These are phyloP conservation scores for Thelonectria olida DNA, from an alignment of 2,329 filamentous ascomycete genomes.

Conservation along the genomic window DNA sequence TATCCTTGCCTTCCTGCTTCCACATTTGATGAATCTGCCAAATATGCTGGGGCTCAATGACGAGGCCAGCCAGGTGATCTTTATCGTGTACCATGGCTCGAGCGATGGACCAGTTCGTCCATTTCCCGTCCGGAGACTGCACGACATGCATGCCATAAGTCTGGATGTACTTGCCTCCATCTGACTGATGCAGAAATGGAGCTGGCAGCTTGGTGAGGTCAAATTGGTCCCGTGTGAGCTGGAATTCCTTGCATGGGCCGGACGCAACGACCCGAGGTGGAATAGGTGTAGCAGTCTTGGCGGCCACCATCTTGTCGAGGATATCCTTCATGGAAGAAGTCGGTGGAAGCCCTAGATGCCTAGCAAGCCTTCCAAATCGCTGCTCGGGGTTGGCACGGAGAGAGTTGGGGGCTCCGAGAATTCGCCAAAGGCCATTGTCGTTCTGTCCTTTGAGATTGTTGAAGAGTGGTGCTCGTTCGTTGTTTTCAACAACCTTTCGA, in stretches of 20 bases:
- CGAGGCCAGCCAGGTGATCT: constrained; percentile 51
- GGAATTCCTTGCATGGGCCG: constrained; percentile 30
- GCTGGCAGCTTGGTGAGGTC: constrained; percentile 51
- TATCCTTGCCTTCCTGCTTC: constrained; percentile 53
- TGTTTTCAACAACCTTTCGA: constrained; percentile 54
- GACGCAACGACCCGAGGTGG: constrained; percentile 43
- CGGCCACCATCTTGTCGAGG: constrained; percentile 51
- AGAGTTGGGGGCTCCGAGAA: constrained; percentile 56
- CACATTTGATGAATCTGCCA: constrained; percentile 58
- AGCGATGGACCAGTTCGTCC: constrained; percentile 59
- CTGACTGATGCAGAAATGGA: constrained; percentile 53
- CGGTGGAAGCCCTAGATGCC: constrained; percentile 50
- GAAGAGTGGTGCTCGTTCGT: constrained; percentile 59
- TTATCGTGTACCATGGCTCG: constrained; percentile 58
- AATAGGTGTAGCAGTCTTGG: constrained; percentile 44
- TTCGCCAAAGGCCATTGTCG: constrained; percentile 52
- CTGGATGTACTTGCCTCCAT: constrained; percentile 61
- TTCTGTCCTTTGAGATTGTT: constrained; percentile 58
- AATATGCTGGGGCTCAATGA: constrained; percentile 57
- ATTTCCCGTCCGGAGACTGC: constrained; percentile 54
- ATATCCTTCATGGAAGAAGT: constrained; percentile 45
- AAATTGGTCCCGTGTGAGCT: constrained; percentile 24
- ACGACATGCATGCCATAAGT: constrained; percentile 61
- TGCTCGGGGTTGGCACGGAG: constrained; percentile 36
- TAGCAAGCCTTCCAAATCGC: constrained; percentile 52